Percentiles rank a stretch among this genome's conserved stretches.
phyloP scores from a whole-genome alignment of 75 land plant species.

The Pinus albicaulis region DNA sequence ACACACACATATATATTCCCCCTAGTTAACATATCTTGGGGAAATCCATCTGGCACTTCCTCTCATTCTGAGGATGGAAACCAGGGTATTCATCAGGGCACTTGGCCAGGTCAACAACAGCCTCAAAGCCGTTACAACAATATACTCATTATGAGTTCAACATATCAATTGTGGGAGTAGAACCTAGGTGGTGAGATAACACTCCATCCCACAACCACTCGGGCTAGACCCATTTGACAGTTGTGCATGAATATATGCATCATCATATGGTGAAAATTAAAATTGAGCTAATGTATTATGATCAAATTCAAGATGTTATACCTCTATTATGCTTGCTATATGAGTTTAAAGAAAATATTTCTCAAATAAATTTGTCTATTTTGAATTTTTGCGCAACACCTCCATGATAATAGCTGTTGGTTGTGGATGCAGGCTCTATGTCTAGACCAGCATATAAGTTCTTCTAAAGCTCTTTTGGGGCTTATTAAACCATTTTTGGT shows the following conservation, averaged over 20 bases:
- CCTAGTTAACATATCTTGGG: no score
- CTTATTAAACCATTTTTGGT: background rate
- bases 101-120: no score
- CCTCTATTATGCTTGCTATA: background rate
- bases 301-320: background rate
- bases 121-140: no score
- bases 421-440: background rate
- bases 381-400: background rate
- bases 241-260: background rate
- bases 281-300: background rate
- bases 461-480: background rate
- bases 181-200: background rate
- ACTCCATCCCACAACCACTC: background rate
- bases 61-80: no score
- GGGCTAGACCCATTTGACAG: no score
- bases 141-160: no score
- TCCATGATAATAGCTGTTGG: background rate
- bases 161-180: no score
- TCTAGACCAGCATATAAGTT: background rate
- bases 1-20: no score
- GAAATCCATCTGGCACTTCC: no score
- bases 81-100: no score
- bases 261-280: background rate
- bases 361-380: background rate
- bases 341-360: background rate